Evolutionary conservation across 768 basidiomycete species (phyloP).

Genomic region (Inosperma sp.): DNA sequence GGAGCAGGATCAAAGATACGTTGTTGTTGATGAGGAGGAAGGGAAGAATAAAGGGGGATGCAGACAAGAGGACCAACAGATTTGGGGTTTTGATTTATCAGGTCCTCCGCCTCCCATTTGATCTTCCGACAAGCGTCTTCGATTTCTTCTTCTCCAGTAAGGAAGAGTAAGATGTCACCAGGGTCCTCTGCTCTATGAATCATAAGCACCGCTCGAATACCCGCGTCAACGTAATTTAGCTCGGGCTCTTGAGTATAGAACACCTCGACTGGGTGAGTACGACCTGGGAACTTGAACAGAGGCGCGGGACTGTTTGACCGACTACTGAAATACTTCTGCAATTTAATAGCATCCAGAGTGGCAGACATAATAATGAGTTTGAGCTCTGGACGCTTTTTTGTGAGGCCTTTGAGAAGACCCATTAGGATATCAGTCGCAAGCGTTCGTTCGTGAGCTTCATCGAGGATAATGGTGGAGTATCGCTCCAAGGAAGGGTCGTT

Average conservation of each 20-base stretch:
- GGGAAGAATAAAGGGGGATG: constrained; percentile 91
- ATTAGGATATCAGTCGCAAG: constrained; percentile 98
- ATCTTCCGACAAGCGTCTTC: constrained; percentile 95
- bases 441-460: constrained; percentile 98
- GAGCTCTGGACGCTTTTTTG: constrained; percentile 76
- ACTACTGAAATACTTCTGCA: constrained; percentile 87
- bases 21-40: constrained; percentile 93
- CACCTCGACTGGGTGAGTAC: constrained; percentile 94
- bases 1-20: constrained; percentile 94
- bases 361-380: constrained; percentile 99
- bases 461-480: constrained; percentile 97
- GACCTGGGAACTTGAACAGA: constrained; percentile 85
- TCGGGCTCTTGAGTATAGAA: constrained; percentile 93
- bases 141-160: constrained; percentile 98
- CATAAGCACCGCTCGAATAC: constrained; percentile 93
- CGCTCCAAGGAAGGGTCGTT: constrained; percentile 82
- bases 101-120: constrained; percentile 82
- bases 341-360: constrained; percentile 93
- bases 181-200: constrained; percentile 94
- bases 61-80: constrained; percentile 84
- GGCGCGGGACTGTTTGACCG: constrained; percentile 53
- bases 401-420: constrained; percentile 88
- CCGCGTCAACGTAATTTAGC: constrained; percentile 94
- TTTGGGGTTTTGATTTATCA: constrained; percentile 63
- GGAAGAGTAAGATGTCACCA: constrained; percentile 90